A percentile compares a stretch with the other conserved stretches of the same genome.
These are phyloP conservation scores for Allium sativum DNA, from an alignment of 106 monocot genomes.

Conservation along the genomic window DNA sequence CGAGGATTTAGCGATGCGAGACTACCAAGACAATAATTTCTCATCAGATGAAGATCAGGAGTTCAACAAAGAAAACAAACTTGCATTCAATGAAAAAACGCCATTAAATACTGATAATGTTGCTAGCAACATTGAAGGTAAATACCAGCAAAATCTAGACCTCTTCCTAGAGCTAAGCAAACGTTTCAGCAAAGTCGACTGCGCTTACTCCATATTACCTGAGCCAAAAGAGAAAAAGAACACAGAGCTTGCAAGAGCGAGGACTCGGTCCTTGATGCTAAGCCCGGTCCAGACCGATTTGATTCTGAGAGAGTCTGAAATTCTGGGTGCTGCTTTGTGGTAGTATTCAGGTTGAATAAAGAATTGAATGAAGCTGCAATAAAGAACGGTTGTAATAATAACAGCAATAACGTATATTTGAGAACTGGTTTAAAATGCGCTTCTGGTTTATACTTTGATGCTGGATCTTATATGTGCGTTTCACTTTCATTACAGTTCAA, in stretches of 20 bases:
- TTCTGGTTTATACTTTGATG: too few species aligned
- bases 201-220: neutral
- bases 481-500: too few species aligned
- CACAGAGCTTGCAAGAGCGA: constrained; percentile 9
- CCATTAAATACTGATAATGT: too few species aligned
- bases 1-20: constrained; percentile 38
- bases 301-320: neutral
- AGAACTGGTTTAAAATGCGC: too few species aligned
- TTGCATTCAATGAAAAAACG: too few species aligned
- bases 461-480: too few species aligned
- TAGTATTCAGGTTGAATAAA: neutral
- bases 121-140: neutral
- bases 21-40: constrained; percentile 22
- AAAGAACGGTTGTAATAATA: neutral
- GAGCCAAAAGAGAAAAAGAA: constrained; percentile 7
- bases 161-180: constrained; percentile 21
- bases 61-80: neutral
- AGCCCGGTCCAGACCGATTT: neutral
- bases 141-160: constrained; percentile 31
- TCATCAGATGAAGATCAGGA: constrained; percentile 36
- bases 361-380: neutral
- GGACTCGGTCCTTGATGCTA: constrained; percentile 33
- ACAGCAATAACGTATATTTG: too few species aligned
- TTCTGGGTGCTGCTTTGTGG: neutral
- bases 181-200: constrained; percentile 4